Conservation (phyloP, 441 rosid genomes). For the Croton setiger region DNA sequence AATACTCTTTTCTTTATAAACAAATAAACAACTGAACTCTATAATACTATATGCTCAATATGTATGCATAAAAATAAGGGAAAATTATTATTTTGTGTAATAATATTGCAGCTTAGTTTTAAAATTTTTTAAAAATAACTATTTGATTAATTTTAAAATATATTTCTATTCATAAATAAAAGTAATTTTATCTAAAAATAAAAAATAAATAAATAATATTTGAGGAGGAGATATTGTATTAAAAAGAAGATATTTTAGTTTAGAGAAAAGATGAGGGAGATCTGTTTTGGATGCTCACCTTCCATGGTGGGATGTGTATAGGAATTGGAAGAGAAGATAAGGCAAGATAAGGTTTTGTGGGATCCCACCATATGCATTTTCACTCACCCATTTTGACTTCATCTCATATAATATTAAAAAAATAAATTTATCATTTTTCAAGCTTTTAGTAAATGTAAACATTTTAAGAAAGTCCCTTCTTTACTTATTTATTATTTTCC, state of each 20-base stretch:
- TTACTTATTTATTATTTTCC: too few relatives aligned
- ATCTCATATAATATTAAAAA: neutral
- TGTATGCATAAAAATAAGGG: too few relatives aligned
- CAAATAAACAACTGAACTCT: too few relatives aligned
- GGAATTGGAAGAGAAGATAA: too few relatives aligned
- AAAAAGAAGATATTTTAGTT: conserved; percentile 17
- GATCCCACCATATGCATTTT: conserved; percentile 22
- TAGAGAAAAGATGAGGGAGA: neutral
- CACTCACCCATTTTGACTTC: neutral
- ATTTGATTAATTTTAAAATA: too few relatives aligned
- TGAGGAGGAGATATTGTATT: too few relatives aligned
- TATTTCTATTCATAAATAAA: neutral
- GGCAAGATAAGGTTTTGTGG: conserved; percentile 41
- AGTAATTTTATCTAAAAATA: neutral
- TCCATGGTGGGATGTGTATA: conserved; percentile 31
- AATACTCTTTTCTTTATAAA: too few relatives aligned
- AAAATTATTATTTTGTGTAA: too few relatives aligned
- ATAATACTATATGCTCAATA: too few relatives aligned
- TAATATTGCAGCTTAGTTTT: too few relatives aligned
- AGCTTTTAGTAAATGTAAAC: neutral
- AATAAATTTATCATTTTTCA: neutral
- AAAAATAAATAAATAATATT: conserved; percentile 3
- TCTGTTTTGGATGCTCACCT: conserved; percentile 21
- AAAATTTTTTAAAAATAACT: too few relatives aligned
- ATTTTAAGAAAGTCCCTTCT: neutral